Base-by-base conservation (phyloP, 2,329 filamentous ascomycete species). In the Aspergillus uvarum region DNA sequence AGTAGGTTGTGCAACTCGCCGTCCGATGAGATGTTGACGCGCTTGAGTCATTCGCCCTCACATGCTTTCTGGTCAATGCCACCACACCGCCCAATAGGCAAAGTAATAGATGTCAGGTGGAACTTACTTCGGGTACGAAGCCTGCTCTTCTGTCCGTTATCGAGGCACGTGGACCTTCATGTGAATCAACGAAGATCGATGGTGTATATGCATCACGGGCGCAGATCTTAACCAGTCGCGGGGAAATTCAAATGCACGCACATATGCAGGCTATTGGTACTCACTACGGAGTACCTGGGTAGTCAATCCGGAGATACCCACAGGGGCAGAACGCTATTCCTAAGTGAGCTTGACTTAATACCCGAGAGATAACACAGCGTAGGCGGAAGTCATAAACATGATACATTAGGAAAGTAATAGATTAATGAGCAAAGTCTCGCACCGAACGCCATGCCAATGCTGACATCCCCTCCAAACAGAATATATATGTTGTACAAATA, bases 391-490 rank as follows among this genome's bases (percentile, higher is more conserved):
- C 26, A 29, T 8, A 19, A 7, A 44, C 19, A 44, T 44, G 6
- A 35, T 16, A 35, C 38, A 44, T 44, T 44, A 47, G 26, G n/a
- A 22, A 54, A 47, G 8, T 48, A 26, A 38, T 24, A 32, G 4
- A 35, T 49, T 44, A 10, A 48, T 24, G 47, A 38, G 42, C 38
- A 51, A n/a, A 61, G 21, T 48, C 44, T 61, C 51, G 53, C 52
- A 62, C 58, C 58, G 35, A 64, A 64, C 63, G 60, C 63, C 63
- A 54, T 61, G 56, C 58, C 59, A 54, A 61, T 55, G 56, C 59
- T 55, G 56, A 61, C 51, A 47, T 51, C 29, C 51, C 50, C 52
- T 22, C 22, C 14, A 14, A 14, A 21, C n/a, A 58, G 32, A 49
- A 49, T 48, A 14, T 54, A 54, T 56, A 62, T 29, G 26, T 47